Evolutionary conservation across 108 stramenopile species (phyloP), one percentile per base, ranked within the genome.

Genomic region (Thalassiosira profunda): DNA sequence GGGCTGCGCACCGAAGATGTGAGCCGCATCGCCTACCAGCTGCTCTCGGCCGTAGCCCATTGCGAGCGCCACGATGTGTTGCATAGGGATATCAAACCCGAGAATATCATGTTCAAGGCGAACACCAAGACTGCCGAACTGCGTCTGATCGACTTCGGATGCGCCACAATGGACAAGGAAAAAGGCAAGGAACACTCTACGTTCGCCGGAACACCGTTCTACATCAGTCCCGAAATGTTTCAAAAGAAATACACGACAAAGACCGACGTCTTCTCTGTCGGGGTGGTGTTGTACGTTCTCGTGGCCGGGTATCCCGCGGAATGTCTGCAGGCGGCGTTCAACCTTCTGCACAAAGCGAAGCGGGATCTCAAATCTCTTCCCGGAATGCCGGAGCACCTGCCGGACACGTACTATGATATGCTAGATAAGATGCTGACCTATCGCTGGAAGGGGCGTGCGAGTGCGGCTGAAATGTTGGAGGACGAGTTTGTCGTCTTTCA

Each of bases 141-240:
- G 14, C 74, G 88, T 17, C 62, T 94, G 33, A 94, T 94, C 44
- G 93, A 94, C 69, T 94, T 86, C 72, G 93, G 93, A 37, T 85
- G 85, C n/a, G 90, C 90, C 24, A 85, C 82, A 8, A 42, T 84
- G 33, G 84, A 83, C 54, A 44, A 36, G 35, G 71, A 28, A 12
- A n/a, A 58, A 18, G 72, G 45, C 25, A 14, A n/a, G 26, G 63
- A 58, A 14, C 76, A 91, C 58, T 89, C 88, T 23, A 94, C 93
- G 3, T 94, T 90, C 70, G 90, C 90, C 5, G 93, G 93, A 42
- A 79, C 86, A 0, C 87, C 90, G 11, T 94, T 94, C 55, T 94
- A 94, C 67, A 91, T 90, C 30, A 83, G 81, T 8, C 93, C 93
- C 0, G 90, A 94, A 67, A 91, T 87, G 91, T 94, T 77, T 49